Evolutionary conservation across 108 stramenopile species (phyloP).

Genomic region (Cyclotella sp.): DNA sequence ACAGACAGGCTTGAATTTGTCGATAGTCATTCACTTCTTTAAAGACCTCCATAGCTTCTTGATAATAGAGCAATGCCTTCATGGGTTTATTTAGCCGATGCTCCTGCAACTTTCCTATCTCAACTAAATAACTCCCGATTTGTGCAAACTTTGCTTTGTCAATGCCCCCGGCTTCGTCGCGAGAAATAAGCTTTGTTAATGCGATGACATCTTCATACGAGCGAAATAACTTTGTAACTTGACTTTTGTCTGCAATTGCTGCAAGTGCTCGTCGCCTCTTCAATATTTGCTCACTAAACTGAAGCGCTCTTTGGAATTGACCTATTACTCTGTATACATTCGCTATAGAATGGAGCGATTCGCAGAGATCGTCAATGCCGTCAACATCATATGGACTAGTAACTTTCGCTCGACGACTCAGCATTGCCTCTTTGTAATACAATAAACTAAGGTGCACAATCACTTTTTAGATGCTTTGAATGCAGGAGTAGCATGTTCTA

Average conservation of each 20-base stretch:
- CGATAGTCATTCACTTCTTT: conserved; percentile 40
- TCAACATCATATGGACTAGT: conserved; percentile 34
- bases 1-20: conserved; percentile 43
- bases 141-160: conserved; percentile 26
- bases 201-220: conserved; percentile 58
- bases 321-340: conserved; percentile 51
- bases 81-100: conserved; percentile 33
- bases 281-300: conserved; percentile 46
- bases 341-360: conserved; percentile 56
- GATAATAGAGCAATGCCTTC: conserved; percentile 47
- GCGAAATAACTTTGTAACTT: conserved; percentile 32
- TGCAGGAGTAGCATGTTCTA: too few relatives aligned
- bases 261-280: conserved; percentile 31
- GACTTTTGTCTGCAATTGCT: conserved; percentile 10
- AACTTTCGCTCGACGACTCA: conserved; percentile 36
- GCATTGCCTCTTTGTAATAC: conserved; percentile 46
- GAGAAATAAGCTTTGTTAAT: conserved; percentile 31
- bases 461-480: background rate
- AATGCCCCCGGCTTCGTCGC: conserved; percentile 13
- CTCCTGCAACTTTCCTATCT: conserved; percentile 54
- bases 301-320: conserved; percentile 39
- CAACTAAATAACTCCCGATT: conserved; percentile 41
- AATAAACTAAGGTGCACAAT: conserved; percentile 23
- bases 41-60: conserved; percentile 49
- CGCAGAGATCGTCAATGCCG: conserved; percentile 50